These are phyloP conservation scores for Spizellomyces sp. DNA, from an alignment of 192 early-diverging fungal species.

Conservation along the genomic window DNA sequence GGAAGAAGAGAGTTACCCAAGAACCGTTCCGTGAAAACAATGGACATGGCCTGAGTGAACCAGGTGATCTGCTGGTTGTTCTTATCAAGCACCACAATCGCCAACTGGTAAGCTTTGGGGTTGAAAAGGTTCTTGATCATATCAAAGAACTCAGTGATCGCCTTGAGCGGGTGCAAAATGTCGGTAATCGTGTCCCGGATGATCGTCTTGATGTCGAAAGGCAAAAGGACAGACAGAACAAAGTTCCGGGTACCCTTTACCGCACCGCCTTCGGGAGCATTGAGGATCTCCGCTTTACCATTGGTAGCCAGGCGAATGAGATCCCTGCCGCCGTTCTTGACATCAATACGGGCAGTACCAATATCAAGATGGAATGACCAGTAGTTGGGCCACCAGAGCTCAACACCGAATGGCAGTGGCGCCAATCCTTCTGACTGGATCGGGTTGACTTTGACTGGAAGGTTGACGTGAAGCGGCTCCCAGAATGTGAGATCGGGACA, in stretches of 20 bases:
- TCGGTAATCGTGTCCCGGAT: background rate
- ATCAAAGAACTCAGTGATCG: constrained; percentile 21
- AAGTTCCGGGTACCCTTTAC: constrained; percentile 26
- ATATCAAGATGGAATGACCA: constrained; percentile 9
- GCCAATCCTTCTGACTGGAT: constrained; percentile 19
- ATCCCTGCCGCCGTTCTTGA: constrained; percentile 5
- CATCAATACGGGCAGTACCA: constrained; percentile 9
- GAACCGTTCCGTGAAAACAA: constrained; percentile 25
- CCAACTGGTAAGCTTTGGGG: constrained; percentile 4
- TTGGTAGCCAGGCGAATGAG: constrained; percentile 23
- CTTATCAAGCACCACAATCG: constrained; percentile 2
- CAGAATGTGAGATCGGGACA: constrained; percentile 24
- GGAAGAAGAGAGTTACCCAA: constrained; percentile 9
- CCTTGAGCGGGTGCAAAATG: constrained; percentile 22
- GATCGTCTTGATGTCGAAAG: constrained; percentile 8
- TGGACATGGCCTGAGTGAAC: constrained; percentile 5
- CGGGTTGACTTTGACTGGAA: constrained; percentile 12
- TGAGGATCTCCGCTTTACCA: constrained; percentile 17
- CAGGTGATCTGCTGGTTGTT: constrained; percentile 9
- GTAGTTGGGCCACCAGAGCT: constrained; percentile 19
- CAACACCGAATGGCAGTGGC: constrained; percentile 24
- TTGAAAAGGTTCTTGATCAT: constrained; percentile 12
- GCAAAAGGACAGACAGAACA: constrained; percentile 14
- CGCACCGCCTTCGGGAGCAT: constrained; percentile 20
- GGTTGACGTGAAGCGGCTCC: constrained; percentile 12